Conservation (phyloP, 2,329 filamentous ascomycete genomes). For the Pseudophaeomoniella oleicola region DNA sequence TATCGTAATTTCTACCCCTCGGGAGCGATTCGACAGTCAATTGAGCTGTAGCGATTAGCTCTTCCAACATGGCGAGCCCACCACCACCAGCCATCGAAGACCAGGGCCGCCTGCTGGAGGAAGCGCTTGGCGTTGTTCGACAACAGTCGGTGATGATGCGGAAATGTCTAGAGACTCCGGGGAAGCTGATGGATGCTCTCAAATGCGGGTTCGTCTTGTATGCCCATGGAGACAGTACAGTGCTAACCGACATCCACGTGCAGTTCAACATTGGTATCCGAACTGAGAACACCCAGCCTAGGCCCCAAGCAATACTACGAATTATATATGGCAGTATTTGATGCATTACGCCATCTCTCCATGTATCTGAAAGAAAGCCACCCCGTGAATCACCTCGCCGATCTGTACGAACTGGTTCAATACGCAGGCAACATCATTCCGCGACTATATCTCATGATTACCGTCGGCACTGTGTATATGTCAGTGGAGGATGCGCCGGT, state of each 20-base stretch:
- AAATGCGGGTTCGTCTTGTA: conserved; percentile 77
- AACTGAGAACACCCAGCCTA: conserved; percentile 88
- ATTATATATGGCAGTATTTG: conserved; percentile 98
- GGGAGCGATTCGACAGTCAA: conserved; percentile 2
- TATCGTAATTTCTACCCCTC: neutral
- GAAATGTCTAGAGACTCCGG: conserved; percentile 89
- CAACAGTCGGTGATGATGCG: conserved; percentile 96
- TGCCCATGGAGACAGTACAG: too few relatives aligned
- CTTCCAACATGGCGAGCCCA: conserved; percentile 29
- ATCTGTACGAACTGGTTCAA: conserved; percentile 93
- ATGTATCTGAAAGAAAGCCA: conserved; percentile 95
- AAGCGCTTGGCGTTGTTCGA: conserved; percentile 89
- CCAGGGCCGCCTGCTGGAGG: conserved; percentile 85
- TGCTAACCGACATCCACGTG: too few relatives aligned
- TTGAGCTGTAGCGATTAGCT: conserved; percentile 7
- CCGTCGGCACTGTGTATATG: conserved; percentile 98
- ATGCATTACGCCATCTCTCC: conserved; percentile 89
- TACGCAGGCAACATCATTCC: conserved; percentile 98
- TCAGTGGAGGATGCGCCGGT: conserved; percentile 93
- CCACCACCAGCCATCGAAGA: conserved; percentile 54
- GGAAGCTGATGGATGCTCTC: conserved; percentile 98
- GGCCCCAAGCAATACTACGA: conserved; percentile 99
- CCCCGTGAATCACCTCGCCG: conserved; percentile 92
- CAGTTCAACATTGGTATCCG: conserved; percentile 95
- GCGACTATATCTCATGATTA: conserved; percentile 96